A percentile compares a stretch with the other conserved stretches of the same genome.
Evolutionary conservation across 768 basidiomycete genomes (phyloP).

Genomic region (Lactarius hengduanensis): DNA sequence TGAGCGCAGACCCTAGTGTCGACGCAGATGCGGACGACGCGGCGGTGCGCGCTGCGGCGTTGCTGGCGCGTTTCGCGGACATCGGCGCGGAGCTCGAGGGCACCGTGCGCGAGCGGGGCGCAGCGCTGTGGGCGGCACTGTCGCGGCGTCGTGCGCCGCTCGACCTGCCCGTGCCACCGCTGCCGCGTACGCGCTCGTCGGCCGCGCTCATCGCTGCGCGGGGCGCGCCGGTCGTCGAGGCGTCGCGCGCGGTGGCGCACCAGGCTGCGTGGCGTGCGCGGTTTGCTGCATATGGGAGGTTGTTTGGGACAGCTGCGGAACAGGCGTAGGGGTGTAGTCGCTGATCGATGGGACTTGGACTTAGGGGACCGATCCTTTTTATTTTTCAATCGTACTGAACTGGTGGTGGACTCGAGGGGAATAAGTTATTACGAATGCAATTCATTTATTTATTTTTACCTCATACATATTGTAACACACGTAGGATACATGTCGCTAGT

Average conservation of each 20-base stretch:
- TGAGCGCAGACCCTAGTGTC: not conserved
- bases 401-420: not conserved
- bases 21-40: slow-evolving; percentile 17
- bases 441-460: not conserved
- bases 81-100: slow-evolving; percentile 19
- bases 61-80: slow-evolving; percentile 15
- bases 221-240: slow-evolving; percentile 7
- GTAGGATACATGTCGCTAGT: not conserved
- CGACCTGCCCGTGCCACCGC: slow-evolving; percentile 7
- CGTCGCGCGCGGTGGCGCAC: slow-evolving; percentile 10
- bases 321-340: not conserved
- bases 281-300: slow-evolving; percentile 4
- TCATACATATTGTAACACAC: not conserved
- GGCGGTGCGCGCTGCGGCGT: slow-evolving; percentile 11
- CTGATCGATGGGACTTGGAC: not conserved
- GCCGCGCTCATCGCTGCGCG: not conserved
- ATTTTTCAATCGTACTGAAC: not conserved
- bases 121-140: slow-evolving; percentile 14
- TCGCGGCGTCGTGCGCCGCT: slow-evolving; percentile 7
- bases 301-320: not conserved
- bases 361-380: not conserved
- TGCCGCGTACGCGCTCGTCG: not conserved
- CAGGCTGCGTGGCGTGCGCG: slow-evolving; percentile 17
- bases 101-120: slow-evolving; percentile 22
- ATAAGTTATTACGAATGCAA: not conserved